Evolutionary conservation across 192 early-diverging fungal species (phyloP), one percentile per base, ranked within the genome.

Genomic region (Obelidium mucronatum): DNA sequence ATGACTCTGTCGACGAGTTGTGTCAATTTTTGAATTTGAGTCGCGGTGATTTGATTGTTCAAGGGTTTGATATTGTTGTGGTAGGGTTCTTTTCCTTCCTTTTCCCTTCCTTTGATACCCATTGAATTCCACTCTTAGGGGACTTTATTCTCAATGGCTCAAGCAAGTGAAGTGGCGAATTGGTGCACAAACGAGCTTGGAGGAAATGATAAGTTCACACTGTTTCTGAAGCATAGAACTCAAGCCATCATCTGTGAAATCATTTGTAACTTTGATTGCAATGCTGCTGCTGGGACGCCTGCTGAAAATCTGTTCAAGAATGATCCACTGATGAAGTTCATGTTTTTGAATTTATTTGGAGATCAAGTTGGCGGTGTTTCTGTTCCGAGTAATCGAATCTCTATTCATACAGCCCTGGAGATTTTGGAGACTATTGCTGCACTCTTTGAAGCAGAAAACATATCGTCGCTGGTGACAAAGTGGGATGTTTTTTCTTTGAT

Each of bases 401-500:
- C 56, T 59, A 30, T 24, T 59, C 8, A 8, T 24, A 19, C 24
- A 17, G 56, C 33, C 11, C 22, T 37, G 17, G 72, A 74, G 19
- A 35, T 61, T 2, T 40, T 74, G n/a, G 17, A 74, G 4, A 48
- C 72, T 6, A 74, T 39, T 30, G 53, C n/a, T 3, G 13, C n/a
- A 2, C 35, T 72, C 11, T 55, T 37, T 44, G 60, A 39, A 19
- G 13, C 26, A 13, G 59, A 54, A 22, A 35, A 26, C 44, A 17
- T 74, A 1, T 42, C 59, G 5, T 22, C 35, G 11, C 40, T 74
- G 3, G n/a, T 74, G 8, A n/a, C 36, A 5, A 17, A 60, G 8
- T 61, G 72, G 72, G 52, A 74, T 44, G 13, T 42, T 13, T 74
- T 62, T 33, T 26, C 4, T 13, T 13, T 63, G 8, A 31, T 74